Conservation (phyloP, 345 rosid genomes). For the Viola odorata region DNA sequence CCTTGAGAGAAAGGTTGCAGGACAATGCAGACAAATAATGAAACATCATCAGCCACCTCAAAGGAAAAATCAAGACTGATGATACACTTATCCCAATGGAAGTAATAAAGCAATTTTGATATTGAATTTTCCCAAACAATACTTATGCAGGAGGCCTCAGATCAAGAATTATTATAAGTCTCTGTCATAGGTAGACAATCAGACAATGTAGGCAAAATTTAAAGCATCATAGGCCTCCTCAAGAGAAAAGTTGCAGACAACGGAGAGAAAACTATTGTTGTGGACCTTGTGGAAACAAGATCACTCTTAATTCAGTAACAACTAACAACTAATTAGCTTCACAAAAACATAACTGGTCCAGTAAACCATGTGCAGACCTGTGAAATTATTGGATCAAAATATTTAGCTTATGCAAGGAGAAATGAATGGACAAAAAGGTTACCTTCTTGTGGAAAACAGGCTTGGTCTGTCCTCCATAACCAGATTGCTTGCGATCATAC, state of each 20-base stretch:
- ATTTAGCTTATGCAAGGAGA: background rate
- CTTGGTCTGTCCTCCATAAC: conserved; percentile 28
- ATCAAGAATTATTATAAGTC: background rate
- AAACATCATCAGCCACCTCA: no score
- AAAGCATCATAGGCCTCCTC: conserved; percentile 6
- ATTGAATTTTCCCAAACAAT: no score
- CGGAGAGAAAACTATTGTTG: background rate
- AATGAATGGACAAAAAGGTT: background rate
- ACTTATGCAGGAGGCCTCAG: conserved; percentile 1
- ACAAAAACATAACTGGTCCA: background rate
- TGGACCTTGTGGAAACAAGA: background rate
- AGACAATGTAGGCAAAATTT: conserved; percentile 10
- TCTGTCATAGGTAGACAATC: conserved; percentile 4
- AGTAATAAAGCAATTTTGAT: no score
- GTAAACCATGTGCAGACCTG: no score
- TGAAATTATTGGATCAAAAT: no score
- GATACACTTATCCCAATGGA: no score
- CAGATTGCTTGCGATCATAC: conserved; percentile 24
- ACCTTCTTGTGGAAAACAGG: conserved; percentile 32
- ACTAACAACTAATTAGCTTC: background rate
- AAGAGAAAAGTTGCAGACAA: background rate
- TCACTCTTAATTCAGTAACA: background rate
- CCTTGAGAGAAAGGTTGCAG: background rate
- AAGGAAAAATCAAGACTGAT: no score
- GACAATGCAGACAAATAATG: no score